Base-by-base conservation (phyloP, 179 eudicot species). In the Silene vulgaris region DNA sequence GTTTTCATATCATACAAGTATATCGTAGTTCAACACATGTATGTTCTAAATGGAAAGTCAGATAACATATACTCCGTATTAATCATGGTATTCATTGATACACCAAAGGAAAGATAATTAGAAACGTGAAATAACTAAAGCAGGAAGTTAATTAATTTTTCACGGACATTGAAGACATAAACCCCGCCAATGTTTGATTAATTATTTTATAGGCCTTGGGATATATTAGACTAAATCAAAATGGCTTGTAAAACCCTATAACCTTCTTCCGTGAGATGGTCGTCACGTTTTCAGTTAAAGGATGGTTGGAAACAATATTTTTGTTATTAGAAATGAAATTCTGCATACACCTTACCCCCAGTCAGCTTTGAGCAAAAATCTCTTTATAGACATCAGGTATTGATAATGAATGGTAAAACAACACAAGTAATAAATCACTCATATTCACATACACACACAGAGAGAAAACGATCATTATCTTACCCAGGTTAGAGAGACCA, bases 401-500 rank as follows among this genome's bases (percentile, higher is more conserved):
- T 2, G 65, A 21, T 63, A 28, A 23, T 26, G 3, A 28, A 11
- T 8, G 67, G 28, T 19, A 7, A 3, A 65, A 8, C 4, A 6
- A 29, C 14, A 28, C 12, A 66, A 66, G 37, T 14, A 16, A 35
- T 35, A 16, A 35, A 43, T 17, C 54, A 67, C 17, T 35, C 71
- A 67, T 67, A 48, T 32, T 32, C 19, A 35, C 3, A 14, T 16
- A 67, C 52, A 17, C 28, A 21, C 56, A 8, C 29, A 68, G 73
- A 64, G 1, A 70, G 4, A 28, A 61, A 67, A 79, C 23, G 74
- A 57, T 74, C 52, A 17, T 72, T 67, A 75, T 60, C 92, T 88
- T 88, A 94, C 98, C 97, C 71, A 85, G 56, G 83, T 90, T 94
- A 61, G 90, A 88, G 76, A 87, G 86, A 69, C 98, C 98, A 79